Conservation (phyloP, 768 basidiomycete species). For the Saitozyma podzolica region DNA sequence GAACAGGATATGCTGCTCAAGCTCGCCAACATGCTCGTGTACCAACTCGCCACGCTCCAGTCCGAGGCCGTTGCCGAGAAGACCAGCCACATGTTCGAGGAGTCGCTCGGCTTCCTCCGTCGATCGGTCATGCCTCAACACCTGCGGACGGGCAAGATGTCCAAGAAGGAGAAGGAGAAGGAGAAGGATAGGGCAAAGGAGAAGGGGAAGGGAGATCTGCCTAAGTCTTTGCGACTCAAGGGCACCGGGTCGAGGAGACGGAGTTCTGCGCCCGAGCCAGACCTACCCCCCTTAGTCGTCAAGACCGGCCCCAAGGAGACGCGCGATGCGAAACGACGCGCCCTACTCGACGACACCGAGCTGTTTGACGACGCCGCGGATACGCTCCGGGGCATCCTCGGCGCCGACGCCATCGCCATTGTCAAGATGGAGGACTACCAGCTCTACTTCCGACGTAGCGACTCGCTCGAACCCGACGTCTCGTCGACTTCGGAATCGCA, state of each 20-base stretch:
- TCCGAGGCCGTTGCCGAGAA: slow-evolving; percentile 38
- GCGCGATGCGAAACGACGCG: slow-evolving; percentile 23
- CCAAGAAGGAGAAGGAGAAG: not conserved
- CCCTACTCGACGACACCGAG: slow-evolving; percentile 15
- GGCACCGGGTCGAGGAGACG: not conserved
- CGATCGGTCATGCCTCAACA: slow-evolving; percentile 28
- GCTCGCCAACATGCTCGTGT: slow-evolving; percentile 47
- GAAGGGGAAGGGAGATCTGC: not conserved
- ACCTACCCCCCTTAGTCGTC: slow-evolving; percentile 4
- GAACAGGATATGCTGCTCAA: slow-evolving; percentile 33
- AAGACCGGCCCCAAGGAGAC: slow-evolving; percentile 36
- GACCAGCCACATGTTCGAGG: slow-evolving; percentile 32
- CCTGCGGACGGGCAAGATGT: not conserved
- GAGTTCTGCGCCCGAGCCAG: not conserved
- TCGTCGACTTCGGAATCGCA: slow-evolving; percentile 4
- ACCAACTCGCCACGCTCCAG: slow-evolving; percentile 43
- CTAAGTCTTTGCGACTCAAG: not conserved
- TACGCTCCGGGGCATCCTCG: slow-evolving; percentile 33
- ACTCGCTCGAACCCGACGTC: slow-evolving; percentile 5
- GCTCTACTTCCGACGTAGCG: slow-evolving; percentile 28
- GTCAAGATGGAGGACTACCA: slow-evolving; percentile 43
- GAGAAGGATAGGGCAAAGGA: not conserved
- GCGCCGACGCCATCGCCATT: slow-evolving; percentile 38
- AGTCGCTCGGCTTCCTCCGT: slow-evolving; percentile 33
- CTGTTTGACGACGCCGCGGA: slow-evolving; percentile 34